Evolutionary conservation across 2,329 filamentous ascomycete species (phyloP).

Genomic region (Pestalotiopsis sp.): DNA sequence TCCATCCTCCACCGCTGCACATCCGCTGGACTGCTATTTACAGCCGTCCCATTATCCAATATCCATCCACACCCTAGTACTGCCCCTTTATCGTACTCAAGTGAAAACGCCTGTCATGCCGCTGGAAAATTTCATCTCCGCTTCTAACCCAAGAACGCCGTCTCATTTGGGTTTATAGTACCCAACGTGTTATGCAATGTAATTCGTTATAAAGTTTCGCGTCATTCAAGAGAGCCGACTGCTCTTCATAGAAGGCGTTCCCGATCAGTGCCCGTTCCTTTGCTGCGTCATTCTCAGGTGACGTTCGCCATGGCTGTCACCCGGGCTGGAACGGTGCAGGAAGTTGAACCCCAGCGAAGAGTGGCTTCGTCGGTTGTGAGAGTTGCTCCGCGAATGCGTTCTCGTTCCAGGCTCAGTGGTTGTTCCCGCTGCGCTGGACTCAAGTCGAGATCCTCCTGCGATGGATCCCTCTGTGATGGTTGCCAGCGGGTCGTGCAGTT

Average conservation of each 20-base stretch:
- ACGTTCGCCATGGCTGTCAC: constrained; percentile 26
- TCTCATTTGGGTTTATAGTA: background rate
- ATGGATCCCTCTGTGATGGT: constrained; percentile 25
- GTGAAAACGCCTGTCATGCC: background rate
- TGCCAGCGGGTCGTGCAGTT: constrained; percentile 27
- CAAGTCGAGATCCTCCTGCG: background rate
- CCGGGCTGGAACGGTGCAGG: constrained; percentile 17
- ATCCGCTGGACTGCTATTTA: background rate
- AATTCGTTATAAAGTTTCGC: background rate
- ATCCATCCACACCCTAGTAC: background rate
- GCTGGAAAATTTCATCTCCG: background rate
- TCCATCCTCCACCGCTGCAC: background rate
- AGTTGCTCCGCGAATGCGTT: constrained; percentile 23
- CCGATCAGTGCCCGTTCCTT: constrained; percentile 1
- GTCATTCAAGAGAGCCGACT: background rate
- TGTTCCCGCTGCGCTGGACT: background rate
- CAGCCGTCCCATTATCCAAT: background rate
- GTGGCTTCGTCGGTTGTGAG: constrained; percentile 11
- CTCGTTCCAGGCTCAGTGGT: constrained; percentile 1
- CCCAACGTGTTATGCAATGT: background rate
- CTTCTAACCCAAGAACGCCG: background rate
- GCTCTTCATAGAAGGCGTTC: background rate
- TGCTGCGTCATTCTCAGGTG: constrained; percentile 12
- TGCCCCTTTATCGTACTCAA: background rate
- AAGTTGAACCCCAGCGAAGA: constrained; percentile 26